Conservation (phyloP, 2,329 filamentous ascomycete genomes). For the Fusarium austroafricanum region DNA sequence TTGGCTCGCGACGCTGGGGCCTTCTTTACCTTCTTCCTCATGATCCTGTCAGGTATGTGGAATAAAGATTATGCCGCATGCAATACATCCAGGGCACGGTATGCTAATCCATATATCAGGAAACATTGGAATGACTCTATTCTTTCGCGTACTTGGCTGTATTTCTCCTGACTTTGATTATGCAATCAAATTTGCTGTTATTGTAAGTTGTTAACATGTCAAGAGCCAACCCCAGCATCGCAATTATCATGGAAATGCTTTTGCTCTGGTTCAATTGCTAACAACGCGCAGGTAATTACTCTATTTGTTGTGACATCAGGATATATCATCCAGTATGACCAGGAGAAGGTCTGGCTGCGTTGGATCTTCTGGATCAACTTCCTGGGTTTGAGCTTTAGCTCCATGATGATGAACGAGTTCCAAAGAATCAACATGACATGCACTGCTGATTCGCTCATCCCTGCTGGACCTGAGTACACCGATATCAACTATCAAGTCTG, state of each 20-base stretch:
- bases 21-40: conserved; percentile 81
- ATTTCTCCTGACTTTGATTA: conserved; percentile 85
- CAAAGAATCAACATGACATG: conserved; percentile 75
- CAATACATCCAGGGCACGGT: too few relatives aligned
- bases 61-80: too few relatives aligned
- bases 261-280: not conserved
- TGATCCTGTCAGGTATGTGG: conserved; percentile 69
- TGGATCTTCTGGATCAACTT: conserved; percentile 86
- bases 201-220: too few relatives aligned
- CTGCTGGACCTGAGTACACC: conserved; percentile 75
- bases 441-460: conserved; percentile 74
- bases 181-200: conserved; percentile 83
- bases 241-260: too few relatives aligned
- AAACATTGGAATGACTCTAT: conserved; percentile 79
- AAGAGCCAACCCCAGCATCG: too few relatives aligned
- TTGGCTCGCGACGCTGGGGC: conserved; percentile 76
- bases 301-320: conserved; percentile 85
- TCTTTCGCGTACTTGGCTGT: conserved; percentile 81
- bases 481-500: conserved; percentile 83
- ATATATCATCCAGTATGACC: conserved; percentile 84
- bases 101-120: conserved; percentile 47
- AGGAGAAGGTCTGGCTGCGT: conserved; percentile 78
- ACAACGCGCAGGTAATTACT: conserved; percentile 64
- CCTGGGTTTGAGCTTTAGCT: conserved; percentile 78
- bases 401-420: conserved; percentile 91